Conservation (phyloP, 2,329 filamentous ascomycete genomes). For the Aspergillus quadrilineatus region DNA sequence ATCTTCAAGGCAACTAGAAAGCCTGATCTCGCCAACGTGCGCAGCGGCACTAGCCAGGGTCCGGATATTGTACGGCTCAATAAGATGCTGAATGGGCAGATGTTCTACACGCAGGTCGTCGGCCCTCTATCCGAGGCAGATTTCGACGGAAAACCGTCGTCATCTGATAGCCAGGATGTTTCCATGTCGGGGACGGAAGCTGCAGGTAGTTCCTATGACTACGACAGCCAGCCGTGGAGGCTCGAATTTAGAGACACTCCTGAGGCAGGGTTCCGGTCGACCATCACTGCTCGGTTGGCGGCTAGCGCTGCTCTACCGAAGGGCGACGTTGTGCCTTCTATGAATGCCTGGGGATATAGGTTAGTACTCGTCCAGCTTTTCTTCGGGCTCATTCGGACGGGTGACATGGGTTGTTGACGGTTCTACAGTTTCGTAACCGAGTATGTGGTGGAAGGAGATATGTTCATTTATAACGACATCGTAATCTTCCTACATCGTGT, state of each 20-base stretch:
- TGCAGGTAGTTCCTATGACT: conserved; percentile 27
- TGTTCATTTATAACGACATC: conserved; percentile 59
- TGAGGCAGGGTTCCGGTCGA: conserved; percentile 52
- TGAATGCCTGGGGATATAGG: conserved; percentile 56
- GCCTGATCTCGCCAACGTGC: conserved; percentile 41
- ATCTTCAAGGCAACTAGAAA: conserved; percentile 58
- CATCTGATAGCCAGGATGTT: conserved; percentile 34
- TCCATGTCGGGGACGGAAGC: conserved; percentile 28
- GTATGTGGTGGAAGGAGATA: conserved; percentile 57
- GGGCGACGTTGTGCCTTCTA: conserved; percentile 51
- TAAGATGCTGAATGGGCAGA: conserved; percentile 50
- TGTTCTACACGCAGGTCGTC: conserved; percentile 57
- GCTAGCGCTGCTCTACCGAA: conserved; percentile 49
- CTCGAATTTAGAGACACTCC: conserved; percentile 52
- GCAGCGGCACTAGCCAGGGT: conserved; percentile 46
- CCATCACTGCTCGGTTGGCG: conserved; percentile 55
- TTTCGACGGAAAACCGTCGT: conserved; percentile 28
- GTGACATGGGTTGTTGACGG: conserved; percentile 10
- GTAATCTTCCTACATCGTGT: conserved; percentile 58
- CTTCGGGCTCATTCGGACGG: background rate
- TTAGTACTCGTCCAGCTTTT: conserved; percentile 32
- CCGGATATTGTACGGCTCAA: conserved; percentile 47
- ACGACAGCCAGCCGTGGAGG: conserved; percentile 43
- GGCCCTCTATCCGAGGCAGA: conserved; percentile 42
- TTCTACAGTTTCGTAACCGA: conserved; percentile 54